Conservation (phyloP, 495 filamentous ascomycete species). For the Ramalina intermedia region DNA sequence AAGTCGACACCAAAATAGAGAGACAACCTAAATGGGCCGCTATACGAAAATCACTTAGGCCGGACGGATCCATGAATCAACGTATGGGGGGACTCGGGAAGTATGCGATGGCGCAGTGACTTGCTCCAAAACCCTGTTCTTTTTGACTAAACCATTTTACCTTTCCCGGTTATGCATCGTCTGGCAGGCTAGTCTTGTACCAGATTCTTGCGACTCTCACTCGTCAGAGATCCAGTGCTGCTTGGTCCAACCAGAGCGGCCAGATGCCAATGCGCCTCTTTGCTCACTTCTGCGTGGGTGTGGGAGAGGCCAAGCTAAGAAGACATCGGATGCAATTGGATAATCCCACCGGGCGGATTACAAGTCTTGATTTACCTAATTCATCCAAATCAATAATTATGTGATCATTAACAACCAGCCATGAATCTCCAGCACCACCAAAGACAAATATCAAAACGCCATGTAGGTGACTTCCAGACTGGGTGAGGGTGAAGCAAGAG, state of each 20-base stretch:
- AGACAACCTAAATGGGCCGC: conserved; percentile 6
- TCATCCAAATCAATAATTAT: too few relatives aligned
- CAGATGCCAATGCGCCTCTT: neutral
- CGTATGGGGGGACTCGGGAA: conserved; percentile 14
- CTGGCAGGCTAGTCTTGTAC: conserved; percentile 11
- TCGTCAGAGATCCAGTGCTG: conserved; percentile 13
- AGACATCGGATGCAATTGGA: too few relatives aligned
- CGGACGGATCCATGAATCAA: conserved; percentile 13
- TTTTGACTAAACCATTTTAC: neutral
- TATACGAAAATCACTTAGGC: conserved; percentile 3
- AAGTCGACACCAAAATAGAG: conserved; percentile 11
- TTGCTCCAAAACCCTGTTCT: conserved; percentile 3
- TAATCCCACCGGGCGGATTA: too few relatives aligned
- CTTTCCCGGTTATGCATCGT: conserved; percentile 11
- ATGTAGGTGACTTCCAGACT: too few relatives aligned
- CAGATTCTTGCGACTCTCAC: conserved; percentile 1
- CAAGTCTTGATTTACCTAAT: too few relatives aligned
- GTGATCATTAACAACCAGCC: too few relatives aligned
- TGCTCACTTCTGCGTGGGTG: too few relatives aligned
- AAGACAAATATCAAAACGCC: too few relatives aligned
- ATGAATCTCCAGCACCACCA: too few relatives aligned
- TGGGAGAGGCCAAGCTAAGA: too few relatives aligned
- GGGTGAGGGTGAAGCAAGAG: neutral
- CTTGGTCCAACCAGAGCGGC: conserved; percentile 5
- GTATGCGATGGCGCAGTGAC: conserved; percentile 19